Evolutionary conservation across 257 asterid species (phyloP), one percentile per base, ranked within the genome.

Genomic region (Penstemon davidsonii): DNA sequence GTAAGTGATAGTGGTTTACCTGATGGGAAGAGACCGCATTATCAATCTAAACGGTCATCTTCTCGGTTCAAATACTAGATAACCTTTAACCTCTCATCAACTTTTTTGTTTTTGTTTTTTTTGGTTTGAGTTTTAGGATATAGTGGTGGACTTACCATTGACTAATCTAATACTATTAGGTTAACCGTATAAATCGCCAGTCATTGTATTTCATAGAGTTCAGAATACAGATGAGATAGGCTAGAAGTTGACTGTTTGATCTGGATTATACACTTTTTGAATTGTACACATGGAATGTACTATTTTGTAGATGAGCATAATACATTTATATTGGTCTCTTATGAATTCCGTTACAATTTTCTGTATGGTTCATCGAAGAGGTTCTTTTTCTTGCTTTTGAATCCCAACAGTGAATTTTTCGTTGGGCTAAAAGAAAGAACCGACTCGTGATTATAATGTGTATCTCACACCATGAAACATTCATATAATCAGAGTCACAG

Each of bases 1-100:
- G 60, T 78, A 52, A 90, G 97, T 45, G 99, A 94, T 67, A 87
- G 96, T 39, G 90, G 97, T 46, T 52, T 84, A 66, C 69, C 86
- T 19, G 72, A 55, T 62, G 77, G 82, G 72, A 92, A 80, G 75
- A 79, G 78, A 78, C 49, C 75, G 55, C 84, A 67, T 53, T 62
- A 63, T 66, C 82, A 76, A 71, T 74, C 80, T 19, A 80, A 75
- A 68, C 78, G 81, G 44, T 58, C 82, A 11, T 81, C 87, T 4
- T 86, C 93, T 13, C 70, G 80, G 54, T 79, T 79, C 76, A 81
- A 69, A 56, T 36, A 59, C 77, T 25, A 79, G 92, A 80, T 87
- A 62, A 72, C 69, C 52, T 41, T n/a, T n/a, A 49, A 60, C 39
- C 41, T 33, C 38, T 55, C 19, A 13, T 19, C 2, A 1, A 25